Conservation (phyloP, 202 grass and related monocot genomes). For the Panicum virgatum region DNA sequence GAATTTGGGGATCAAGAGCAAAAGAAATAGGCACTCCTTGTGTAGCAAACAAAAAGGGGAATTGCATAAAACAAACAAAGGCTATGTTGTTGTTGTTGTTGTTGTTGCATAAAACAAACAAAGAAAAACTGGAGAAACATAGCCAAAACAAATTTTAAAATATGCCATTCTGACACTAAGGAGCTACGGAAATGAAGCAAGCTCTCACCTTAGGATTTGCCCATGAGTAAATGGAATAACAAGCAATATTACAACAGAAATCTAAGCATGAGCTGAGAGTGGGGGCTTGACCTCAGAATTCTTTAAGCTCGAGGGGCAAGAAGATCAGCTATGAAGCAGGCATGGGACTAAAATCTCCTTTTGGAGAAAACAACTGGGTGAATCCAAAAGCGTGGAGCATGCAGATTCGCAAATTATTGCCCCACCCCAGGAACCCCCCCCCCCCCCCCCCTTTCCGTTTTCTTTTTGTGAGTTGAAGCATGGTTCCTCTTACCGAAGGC, state of each 20-base stretch:
- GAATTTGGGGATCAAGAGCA: constrained; percentile 7
- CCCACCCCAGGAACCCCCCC: not conserved
- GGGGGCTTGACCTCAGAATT: not conserved
- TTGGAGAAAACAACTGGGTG: constrained; percentile 25
- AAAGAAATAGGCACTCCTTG: not conserved
- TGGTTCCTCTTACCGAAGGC: constrained; percentile 34
- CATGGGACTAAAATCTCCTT: constrained; percentile 14
- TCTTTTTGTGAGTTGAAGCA: constrained; percentile 21
- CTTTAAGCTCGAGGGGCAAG: not conserved
- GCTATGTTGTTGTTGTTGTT: too few relatives aligned
- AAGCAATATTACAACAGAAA: not conserved
- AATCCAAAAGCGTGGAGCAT: constrained; percentile 30
- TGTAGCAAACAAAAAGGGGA: not conserved
- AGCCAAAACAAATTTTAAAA: constrained; percentile 19
- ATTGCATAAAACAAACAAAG: not conserved
- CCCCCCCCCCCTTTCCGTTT: not conserved
- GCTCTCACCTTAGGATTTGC: constrained; percentile 29
- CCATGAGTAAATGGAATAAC: not conserved
- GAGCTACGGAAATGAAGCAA: constrained; percentile 34
- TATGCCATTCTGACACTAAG: not conserved
- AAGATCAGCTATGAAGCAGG: constrained; percentile 32
- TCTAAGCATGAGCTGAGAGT: constrained; percentile 22
- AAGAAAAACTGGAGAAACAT: constrained; percentile 13
- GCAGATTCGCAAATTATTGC: constrained; percentile 27
- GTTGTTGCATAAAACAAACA: not conserved